Evolutionary conservation across 306 rosid species (phyloP), one percentile per base, ranked within the genome.

Genomic region (Prunus dulcis): DNA sequence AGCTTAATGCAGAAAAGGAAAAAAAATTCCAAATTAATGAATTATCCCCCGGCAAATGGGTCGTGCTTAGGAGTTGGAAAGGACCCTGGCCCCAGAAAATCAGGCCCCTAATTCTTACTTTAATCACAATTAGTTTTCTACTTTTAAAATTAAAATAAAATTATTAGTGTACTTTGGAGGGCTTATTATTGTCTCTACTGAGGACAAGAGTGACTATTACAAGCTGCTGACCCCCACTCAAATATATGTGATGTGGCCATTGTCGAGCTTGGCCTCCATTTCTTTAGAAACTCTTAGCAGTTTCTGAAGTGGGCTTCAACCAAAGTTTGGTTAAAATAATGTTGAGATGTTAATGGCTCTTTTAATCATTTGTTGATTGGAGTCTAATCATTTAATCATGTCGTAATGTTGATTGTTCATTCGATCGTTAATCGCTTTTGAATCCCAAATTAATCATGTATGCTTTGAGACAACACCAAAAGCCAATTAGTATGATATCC

Each of bases 21-120:
- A 46, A 12, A 66, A 17, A 52, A 69, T 8, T 2, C 9, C 1
- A 23, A 23, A 28, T 72, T 34, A 34, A 34, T 34, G 43, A 34
- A 34, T 34, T 34, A 34, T 6, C 9, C 43, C 73, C 69, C 69
- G 56, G 64, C 80, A 55, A 76, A 72, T 34, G 25, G 67, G 83
- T 78, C 75, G 76, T 74, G 83, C 66, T 32, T 69, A 60, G 61
- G 74, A 78, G 76, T 71, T 78, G 85, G 68, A 80, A 75, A 78
- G 61, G 64, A 30, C 9, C 10, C 34, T 43, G 74, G 70, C 41
- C 77, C 88, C 88, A 67, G 64, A 68, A 80, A 80, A 82, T 80
- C 64, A 67, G 83, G 81, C 28, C 5, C 66, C 25, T 43, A 52
- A 68, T 78, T 5, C 38, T 67, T 69, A 76, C 18, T 77, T 77